Evolutionary conservation across 73 alveolate genomes (phyloP).

Genomic region (Paramecium primaurelia): DNA sequence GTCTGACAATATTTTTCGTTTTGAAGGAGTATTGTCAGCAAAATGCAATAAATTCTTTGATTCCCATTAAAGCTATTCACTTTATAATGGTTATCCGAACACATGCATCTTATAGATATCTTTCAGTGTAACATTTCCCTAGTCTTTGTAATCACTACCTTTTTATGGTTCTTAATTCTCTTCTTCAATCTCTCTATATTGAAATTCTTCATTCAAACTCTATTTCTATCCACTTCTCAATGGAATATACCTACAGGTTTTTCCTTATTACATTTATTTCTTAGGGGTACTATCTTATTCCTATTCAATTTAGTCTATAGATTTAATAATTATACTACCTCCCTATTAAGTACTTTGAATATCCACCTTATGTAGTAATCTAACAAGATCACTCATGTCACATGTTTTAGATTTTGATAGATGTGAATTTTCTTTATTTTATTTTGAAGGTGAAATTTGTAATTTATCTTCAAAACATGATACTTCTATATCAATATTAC

Average conservation of each 20-base stretch:
- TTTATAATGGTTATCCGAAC: neutral
- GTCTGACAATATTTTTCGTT: neutral
- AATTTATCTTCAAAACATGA: conserved; percentile 10
- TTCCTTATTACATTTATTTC: neutral
- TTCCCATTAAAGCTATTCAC: neutral
- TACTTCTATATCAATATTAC: conserved; percentile 7
- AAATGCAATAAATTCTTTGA: conserved; percentile 23
- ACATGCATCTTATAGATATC: conserved; percentile 48
- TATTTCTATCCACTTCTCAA: conserved; percentile 7
- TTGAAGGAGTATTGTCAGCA: neutral
- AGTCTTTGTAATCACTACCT: conserved; percentile 23
- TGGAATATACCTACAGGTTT: conserved; percentile 46
- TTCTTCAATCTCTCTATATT: conserved; percentile 35
- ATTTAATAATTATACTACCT: neutral
- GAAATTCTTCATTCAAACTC: neutral
- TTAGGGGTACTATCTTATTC: neutral
- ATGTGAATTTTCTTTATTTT: conserved; percentile 39
- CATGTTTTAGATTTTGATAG: neutral
- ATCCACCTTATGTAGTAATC: neutral
- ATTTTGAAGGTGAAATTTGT: conserved; percentile 5
- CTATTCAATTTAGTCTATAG: neutral
- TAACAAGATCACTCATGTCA: neutral
- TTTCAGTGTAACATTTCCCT: neutral
- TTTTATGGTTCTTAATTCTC: neutral
- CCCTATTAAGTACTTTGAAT: neutral